Percentiles rank a stretch among this genome's conserved stretches.
phyloP scores from a whole-genome alignment of 2,329 filamentous ascomycete species.

The Trichoderma asperellum region DNA sequence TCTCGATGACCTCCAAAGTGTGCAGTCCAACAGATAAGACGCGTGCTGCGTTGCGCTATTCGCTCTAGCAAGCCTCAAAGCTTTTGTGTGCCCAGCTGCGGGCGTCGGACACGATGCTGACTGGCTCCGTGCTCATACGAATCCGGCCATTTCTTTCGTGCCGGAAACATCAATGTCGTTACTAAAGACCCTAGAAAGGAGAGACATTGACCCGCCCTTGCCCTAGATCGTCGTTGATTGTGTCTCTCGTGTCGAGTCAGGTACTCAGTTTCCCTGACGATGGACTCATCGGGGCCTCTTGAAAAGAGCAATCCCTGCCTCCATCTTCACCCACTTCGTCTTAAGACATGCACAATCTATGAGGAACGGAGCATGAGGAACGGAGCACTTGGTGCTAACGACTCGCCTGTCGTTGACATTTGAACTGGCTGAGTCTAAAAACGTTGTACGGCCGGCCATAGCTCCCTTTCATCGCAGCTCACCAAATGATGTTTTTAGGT shows the following conservation, averaged over 20 bases:
- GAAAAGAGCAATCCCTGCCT: slow-evolving; percentile 20
- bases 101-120: slow-evolving; percentile 20
- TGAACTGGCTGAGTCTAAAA: background rate
- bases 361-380: background rate
- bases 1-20: background rate
- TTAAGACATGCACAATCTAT: slow-evolving; percentile 14
- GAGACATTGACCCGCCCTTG: slow-evolving; percentile 23
- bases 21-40: background rate
- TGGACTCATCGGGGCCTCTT: slow-evolving; percentile 2
- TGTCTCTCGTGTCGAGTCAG: slow-evolving; percentile 31
- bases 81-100: background rate
- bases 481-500: background rate
- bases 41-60: background rate
- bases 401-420: background rate
- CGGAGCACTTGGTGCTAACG: background rate
- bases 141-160: slow-evolving; percentile 18
- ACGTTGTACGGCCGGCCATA: background rate
- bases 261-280: slow-evolving; percentile 30
- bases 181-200: slow-evolving; percentile 8
- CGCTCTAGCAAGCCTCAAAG: background rate
- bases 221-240: slow-evolving; percentile 34
- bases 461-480: background rate
- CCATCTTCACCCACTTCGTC: slow-evolving; percentile 4
- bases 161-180: slow-evolving; percentile 11
- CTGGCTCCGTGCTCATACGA: slow-evolving; percentile 7